Conservation (phyloP, 1,284 basidiomycete genomes). For the Leccinum brunneo-olivaceum region DNA sequence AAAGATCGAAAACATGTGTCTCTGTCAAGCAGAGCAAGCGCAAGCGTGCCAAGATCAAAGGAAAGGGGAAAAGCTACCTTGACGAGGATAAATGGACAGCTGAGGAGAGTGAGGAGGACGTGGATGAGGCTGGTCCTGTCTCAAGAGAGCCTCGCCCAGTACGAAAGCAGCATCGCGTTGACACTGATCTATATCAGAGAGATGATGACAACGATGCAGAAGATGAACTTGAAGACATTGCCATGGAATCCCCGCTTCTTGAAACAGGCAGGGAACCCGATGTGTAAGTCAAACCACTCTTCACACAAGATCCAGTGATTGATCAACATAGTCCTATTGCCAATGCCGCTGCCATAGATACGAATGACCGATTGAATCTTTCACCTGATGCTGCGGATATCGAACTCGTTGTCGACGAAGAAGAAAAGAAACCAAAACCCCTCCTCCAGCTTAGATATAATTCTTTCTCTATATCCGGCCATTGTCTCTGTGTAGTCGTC, state of each 20-base stretch:
- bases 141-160: conserved; percentile 21
- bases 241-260: conserved; percentile 11
- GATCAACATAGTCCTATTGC: conserved; percentile 4
- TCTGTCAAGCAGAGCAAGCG: conserved; percentile 21
- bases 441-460: conserved; percentile 56
- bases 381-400: conserved; percentile 9
- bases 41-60: conserved; percentile 43
- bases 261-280: not conserved
- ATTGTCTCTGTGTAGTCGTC: conserved; percentile 70
- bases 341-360: not conserved
- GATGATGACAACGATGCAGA: conserved; percentile 19
- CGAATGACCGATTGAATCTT: conserved; percentile 1
- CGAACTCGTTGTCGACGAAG: conserved; percentile 37
- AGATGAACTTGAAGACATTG: conserved; percentile 19
- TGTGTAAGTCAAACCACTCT: conserved; percentile 6
- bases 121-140: conserved; percentile 3
- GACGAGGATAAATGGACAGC: conserved; percentile 20
- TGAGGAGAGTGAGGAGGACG: conserved; percentile 23
- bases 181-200: conserved; percentile 19
- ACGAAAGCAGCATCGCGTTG: conserved; percentile 22
- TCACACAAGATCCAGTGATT: not conserved
- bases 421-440: conserved; percentile 69
- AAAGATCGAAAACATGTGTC: conserved; percentile 14
- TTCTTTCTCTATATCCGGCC: conserved; percentile 59
- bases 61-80: conserved; percentile 32